These are phyloP conservation scores for Favolaschia claudopus DNA, from an alignment of 768 basidiomycete species.

Conservation along the genomic window DNA sequence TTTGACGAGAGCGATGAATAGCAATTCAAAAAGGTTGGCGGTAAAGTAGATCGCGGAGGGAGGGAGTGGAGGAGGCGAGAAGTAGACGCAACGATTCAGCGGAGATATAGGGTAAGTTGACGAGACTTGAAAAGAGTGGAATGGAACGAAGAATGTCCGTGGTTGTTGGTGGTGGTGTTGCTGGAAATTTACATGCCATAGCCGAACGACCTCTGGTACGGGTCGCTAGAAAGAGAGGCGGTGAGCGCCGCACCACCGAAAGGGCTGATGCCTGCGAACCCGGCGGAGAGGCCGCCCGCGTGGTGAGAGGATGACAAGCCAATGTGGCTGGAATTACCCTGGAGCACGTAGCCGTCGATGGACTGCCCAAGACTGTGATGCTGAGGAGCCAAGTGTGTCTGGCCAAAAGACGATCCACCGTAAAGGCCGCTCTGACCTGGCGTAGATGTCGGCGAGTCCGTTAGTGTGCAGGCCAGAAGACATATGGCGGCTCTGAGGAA, in stretches of 20 bases:
- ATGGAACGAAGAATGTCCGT: slow-evolving; percentile 12
- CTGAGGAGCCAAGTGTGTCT: slow-evolving; percentile 60
- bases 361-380: slow-evolving; percentile 73
- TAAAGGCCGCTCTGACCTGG: slow-evolving; percentile 69
- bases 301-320: slow-evolving; percentile 68
- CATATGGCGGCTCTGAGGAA: slow-evolving; percentile 61
- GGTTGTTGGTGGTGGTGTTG: slow-evolving; percentile 2
- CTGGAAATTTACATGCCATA: slow-evolving; percentile 74
- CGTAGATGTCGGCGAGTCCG: slow-evolving; percentile 72
- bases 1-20: slow-evolving; percentile 26
- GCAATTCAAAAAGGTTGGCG: slow-evolving; percentile 35
- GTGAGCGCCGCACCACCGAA: slow-evolving; percentile 66
- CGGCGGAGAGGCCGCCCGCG: slow-evolving; percentile 63
- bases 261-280: slow-evolving; percentile 53
- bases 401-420: slow-evolving; percentile 64
- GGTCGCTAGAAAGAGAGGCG: slow-evolving; percentile 68
- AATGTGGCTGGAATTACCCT: slow-evolving; percentile 74
- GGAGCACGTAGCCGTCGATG: slow-evolving; percentile 84
- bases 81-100: slow-evolving; percentile 29
- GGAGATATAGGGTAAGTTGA: slow-evolving; percentile 27
- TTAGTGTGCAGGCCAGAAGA: slow-evolving; percentile 59
- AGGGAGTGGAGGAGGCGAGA: slow-evolving; percentile 34
- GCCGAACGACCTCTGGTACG: slow-evolving; percentile 80
- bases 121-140: slow-evolving; percentile 18
- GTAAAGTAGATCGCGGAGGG: slow-evolving; percentile 42